phyloP scores from a whole-genome alignment of 2,329 filamentous ascomycete species.

The Epichloe baconii region DNA sequence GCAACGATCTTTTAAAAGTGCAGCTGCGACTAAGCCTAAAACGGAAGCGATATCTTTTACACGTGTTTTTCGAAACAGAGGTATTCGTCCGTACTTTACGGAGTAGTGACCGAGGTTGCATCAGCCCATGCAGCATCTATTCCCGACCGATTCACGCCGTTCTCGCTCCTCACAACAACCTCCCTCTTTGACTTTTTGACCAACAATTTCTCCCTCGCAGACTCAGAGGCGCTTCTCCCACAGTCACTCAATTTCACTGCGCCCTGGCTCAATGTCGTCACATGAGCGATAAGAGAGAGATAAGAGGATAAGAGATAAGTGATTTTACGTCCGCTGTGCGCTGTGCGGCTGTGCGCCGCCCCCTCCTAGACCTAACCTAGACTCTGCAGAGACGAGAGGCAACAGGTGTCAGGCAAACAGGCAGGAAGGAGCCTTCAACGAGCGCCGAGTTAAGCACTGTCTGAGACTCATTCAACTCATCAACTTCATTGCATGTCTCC shows the following conservation, averaged over 20 bases:
- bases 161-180: conserved; percentile 1
- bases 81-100: no score
- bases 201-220: not conserved
- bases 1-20: no score
- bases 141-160: conserved; percentile 1
- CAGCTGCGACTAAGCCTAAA: no score
- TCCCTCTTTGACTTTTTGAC: not conserved
- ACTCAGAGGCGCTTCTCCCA: no score
- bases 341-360: no score
- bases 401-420: no score
- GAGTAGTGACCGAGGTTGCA: not conserved
- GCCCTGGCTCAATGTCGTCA: not conserved
- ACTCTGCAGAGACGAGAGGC: no score
- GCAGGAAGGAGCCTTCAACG: not conserved
- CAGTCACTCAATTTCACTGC: not conserved
- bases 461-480: not conserved
- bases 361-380: no score
- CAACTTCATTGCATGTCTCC: conserved; percentile 16
- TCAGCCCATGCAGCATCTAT: not conserved
- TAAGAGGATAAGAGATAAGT: no score
- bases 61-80: no score
- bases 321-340: no score
- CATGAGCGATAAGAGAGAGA: not conserved
- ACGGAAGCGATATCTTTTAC: not conserved
- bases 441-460: not conserved